A percentile compares a stretch with the other conserved stretches of the same genome.
Conservation (phyloP, 1,139 yeast genomes). For the Saccharomyces hybrid region DNA sequence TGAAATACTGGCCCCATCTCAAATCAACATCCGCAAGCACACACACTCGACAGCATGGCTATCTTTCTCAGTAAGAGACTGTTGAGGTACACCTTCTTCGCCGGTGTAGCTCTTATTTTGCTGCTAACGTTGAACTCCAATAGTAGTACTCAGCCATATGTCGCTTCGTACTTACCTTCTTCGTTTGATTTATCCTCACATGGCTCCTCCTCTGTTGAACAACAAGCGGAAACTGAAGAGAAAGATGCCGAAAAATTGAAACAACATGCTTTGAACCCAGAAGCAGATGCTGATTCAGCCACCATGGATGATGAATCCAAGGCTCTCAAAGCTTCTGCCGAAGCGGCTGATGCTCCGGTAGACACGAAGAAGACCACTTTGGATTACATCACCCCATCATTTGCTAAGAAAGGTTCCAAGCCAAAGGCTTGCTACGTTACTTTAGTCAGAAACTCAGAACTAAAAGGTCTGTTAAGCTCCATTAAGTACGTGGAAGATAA, state of each 20-base stretch:
- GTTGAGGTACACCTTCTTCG: slow-evolving; percentile 8
- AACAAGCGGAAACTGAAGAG: neutral
- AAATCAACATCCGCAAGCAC: neutral
- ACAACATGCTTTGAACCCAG: neutral
- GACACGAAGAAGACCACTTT: slow-evolving; percentile 4
- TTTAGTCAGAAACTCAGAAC: slow-evolving; percentile 61
- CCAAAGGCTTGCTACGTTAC: slow-evolving; percentile 64
- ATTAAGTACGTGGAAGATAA: slow-evolving; percentile 50
- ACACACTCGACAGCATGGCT: slow-evolving; percentile 7
- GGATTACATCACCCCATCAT: slow-evolving; percentile 10
- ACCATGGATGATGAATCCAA: slow-evolving; percentile 1
- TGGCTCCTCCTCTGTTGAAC: neutral
- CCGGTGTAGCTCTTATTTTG: slow-evolving; percentile 4
- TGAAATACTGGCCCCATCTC: neutral
- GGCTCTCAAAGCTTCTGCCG: slow-evolving; percentile 5
- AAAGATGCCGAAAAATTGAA: neutral
- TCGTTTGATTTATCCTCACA: slow-evolving; percentile 3
- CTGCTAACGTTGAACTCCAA: slow-evolving; percentile 8
- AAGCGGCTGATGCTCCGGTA: slow-evolving; percentile 2
- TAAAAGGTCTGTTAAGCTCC: slow-evolving; percentile 44
- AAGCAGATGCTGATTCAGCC: neutral
- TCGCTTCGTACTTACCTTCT: slow-evolving; percentile 2
- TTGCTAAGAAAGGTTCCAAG: slow-evolving; percentile 13
- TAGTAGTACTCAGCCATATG: slow-evolving; percentile 1
- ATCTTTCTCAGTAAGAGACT: slow-evolving; percentile 15